Percentiles rank a stretch among this genome's conserved stretches.
Evolutionary conservation across 179 eudicot species (phyloP).

Genomic region (Beta lomatogona): DNA sequence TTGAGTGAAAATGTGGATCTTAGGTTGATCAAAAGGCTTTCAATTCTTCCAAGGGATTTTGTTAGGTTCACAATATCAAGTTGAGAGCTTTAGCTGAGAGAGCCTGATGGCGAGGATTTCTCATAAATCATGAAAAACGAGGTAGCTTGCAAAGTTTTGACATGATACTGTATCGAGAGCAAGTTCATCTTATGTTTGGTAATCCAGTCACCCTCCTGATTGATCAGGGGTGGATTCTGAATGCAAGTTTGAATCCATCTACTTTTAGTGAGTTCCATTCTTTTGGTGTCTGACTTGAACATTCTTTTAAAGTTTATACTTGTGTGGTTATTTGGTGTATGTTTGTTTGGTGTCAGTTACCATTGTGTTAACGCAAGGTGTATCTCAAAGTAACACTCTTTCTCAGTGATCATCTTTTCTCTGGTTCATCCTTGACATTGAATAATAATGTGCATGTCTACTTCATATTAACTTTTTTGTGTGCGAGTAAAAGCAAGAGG

Average conservation of each 20-base stretch:
- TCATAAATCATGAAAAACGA: not conserved
- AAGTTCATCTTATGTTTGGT: not conserved
- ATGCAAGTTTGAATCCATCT: not conserved
- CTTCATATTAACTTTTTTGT: not conserved
- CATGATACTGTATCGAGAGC: not conserved
- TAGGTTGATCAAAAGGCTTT: not conserved
- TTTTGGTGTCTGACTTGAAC: not conserved
- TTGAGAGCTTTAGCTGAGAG: not conserved
- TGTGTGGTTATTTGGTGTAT: not conserved
- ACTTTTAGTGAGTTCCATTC: not conserved
- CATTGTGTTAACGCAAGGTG: not conserved
- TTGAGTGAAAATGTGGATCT: conserved; percentile 7
- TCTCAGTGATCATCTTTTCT: not conserved
- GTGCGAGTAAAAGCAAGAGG: not conserved
- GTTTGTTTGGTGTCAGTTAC: not conserved
- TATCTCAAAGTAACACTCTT: not conserved
- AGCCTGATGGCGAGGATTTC: not conserved
- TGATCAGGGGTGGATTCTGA: not conserved
- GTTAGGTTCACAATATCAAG: not conserved
- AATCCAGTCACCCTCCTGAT: no score
- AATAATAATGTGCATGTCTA: not conserved
- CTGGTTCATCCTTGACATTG: not conserved
- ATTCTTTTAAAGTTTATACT: not conserved
- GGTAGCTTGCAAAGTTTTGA: not conserved
- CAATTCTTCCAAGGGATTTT: not conserved